A percentile compares a stretch with the other conserved stretches of the same genome.
These are phyloP conservation scores for Leptoxyphium fumago DNA, from an alignment of 2,329 filamentous ascomycete species.

Conservation along the genomic window DNA sequence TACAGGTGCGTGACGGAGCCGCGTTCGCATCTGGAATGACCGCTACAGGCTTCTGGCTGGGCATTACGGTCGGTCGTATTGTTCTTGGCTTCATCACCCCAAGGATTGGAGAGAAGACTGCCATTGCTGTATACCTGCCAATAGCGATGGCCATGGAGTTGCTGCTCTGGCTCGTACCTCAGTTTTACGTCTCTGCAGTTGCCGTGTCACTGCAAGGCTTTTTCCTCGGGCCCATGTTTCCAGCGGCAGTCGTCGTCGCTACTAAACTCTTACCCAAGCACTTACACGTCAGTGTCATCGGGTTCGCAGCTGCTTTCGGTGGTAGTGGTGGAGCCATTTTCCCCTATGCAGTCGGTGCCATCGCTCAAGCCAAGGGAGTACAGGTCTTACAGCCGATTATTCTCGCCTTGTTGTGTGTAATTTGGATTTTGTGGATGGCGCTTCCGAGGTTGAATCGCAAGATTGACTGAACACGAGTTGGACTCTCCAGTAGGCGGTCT, in stretches of 20 bases:
- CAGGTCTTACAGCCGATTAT: conserved; percentile 46
- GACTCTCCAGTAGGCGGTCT: no score
- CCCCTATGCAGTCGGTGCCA: conserved; percentile 52
- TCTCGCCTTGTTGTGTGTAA: conserved; percentile 37
- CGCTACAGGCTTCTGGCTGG: conserved; percentile 72
- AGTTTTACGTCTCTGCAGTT: conserved; percentile 58
- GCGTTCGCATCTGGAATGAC: conserved; percentile 61
- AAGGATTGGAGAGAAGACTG: conserved; percentile 52
- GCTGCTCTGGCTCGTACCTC: conserved; percentile 68
- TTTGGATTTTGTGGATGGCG: conserved; percentile 36
- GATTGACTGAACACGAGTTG: not conserved
- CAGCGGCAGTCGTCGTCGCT: conserved; percentile 55
- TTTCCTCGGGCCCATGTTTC: conserved; percentile 68
- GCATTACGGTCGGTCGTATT: conserved; percentile 60
- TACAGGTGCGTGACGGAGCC: conserved; percentile 53
- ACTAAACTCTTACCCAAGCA: conserved; percentile 60
- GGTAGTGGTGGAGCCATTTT: conserved; percentile 54
- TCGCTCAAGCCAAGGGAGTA: conserved; percentile 47
- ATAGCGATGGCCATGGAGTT: conserved; percentile 51
- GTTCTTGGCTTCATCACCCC: conserved; percentile 64
- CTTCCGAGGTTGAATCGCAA: conserved; percentile 26
- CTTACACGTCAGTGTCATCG: conserved; percentile 65
- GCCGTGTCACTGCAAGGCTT: conserved; percentile 61
- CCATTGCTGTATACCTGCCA: conserved; percentile 46
- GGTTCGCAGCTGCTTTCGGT: conserved; percentile 66